Conservation (phyloP, 306 rosid genomes). For the Cucurbita pepo region DNA sequence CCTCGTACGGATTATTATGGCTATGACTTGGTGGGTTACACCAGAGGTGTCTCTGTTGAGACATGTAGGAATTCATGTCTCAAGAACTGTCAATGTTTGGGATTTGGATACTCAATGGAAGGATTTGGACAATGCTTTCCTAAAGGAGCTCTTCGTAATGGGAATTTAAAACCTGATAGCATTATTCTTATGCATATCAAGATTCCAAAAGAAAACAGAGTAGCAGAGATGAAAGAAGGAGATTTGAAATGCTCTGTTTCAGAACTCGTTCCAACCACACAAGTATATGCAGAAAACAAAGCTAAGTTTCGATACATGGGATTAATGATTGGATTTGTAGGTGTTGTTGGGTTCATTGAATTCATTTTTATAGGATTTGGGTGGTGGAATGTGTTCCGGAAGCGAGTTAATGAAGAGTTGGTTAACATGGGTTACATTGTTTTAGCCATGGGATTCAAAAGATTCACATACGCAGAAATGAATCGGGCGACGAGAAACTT, state of each 20-base stretch:
- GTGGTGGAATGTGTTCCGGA: constrained; percentile 18
- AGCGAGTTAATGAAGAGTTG: constrained; percentile 8
- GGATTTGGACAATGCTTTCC: constrained; percentile 19
- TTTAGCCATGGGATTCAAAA: constrained; percentile 20
- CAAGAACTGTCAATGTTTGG: constrained; percentile 8
- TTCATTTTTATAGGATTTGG: constrained; percentile 10
- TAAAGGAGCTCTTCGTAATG: constrained; percentile 11
- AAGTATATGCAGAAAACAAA: background rate
- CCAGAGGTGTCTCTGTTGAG: background rate
- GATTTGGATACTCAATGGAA: constrained; percentile 19
- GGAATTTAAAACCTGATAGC: constrained; percentile 1
- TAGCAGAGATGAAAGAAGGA: background rate
- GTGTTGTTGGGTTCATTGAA: constrained; percentile 2
- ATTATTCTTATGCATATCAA: constrained; percentile 4
- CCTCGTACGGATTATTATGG: constrained; percentile 17
- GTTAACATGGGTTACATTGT: constrained; percentile 19
- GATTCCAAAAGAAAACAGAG: background rate
- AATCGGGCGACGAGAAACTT: constrained; percentile 17
- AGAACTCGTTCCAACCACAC: background rate
- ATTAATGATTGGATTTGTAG: background rate
- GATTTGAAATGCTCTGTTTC: constrained; percentile 2
- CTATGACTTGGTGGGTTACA: constrained; percentile 7
- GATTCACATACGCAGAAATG: constrained; percentile 14
- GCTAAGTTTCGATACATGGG: background rate
- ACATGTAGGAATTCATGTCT: constrained; percentile 15